These are phyloP conservation scores for Termitomyces heimii DNA, from an alignment of 768 basidiomycete species.

Conservation along the genomic window DNA sequence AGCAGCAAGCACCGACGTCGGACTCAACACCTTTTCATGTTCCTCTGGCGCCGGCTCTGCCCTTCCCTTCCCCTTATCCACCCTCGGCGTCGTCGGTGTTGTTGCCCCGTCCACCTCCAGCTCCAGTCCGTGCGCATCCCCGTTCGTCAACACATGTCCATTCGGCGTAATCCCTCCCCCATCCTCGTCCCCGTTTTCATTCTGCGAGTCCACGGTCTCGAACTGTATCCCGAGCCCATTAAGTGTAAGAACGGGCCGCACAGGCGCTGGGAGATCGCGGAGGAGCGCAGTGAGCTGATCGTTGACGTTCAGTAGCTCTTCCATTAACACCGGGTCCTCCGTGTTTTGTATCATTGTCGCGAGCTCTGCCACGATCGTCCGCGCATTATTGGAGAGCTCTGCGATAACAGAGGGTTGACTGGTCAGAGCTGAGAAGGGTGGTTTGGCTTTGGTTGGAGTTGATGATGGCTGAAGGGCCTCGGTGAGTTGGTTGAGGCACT, in stretches of 20 bases:
- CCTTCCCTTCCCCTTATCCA: conserved; percentile 77
- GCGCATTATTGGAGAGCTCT: conserved; percentile 42
- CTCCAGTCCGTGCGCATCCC: not conserved
- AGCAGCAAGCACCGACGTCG: conserved; percentile 43
- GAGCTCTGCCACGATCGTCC: conserved; percentile 46
- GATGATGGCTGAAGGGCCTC: conserved; percentile 11
- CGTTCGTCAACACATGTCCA: conserved; percentile 8
- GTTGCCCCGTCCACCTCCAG: conserved; percentile 23
- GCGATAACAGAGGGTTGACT: conserved; percentile 10
- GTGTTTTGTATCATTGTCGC: conserved; percentile 47
- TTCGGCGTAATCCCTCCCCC: not conserved
- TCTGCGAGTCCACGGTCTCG: conserved; percentile 14
- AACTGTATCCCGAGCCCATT: conserved; percentile 40
- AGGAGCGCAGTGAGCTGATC: conserved; percentile 62
- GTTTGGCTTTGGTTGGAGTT: not conserved
- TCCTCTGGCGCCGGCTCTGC: conserved; percentile 66
- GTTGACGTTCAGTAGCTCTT: conserved; percentile 64
- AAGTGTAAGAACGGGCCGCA: conserved; percentile 32
- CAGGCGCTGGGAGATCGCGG: conserved; percentile 35
- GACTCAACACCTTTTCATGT: conserved; percentile 67
- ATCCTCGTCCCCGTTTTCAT: not conserved
- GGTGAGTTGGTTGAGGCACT: conserved; percentile 34
- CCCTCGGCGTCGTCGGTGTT: conserved; percentile 49
- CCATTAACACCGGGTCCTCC: conserved; percentile 53
- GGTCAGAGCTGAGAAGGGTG: conserved; percentile 14